Evolutionary conservation across 768 basidiomycete species (phyloP), one percentile per base, ranked within the genome.

Genomic region (Xerocomus spinulosus): DNA sequence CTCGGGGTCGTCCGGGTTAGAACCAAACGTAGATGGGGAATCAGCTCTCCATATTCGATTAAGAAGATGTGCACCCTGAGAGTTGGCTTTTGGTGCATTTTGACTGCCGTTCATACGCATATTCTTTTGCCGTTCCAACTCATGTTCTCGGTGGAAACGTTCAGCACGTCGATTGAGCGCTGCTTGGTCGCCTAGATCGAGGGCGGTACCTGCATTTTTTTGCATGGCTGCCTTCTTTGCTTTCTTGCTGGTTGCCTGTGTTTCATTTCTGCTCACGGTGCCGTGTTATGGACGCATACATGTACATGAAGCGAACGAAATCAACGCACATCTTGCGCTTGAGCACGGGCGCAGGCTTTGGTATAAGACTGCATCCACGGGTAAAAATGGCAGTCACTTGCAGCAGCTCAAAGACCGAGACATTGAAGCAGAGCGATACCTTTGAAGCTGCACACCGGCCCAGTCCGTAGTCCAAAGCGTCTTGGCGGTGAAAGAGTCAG

Each of bases 381-480:
- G 25, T 15, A 24, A 34, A 51, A 30, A 50, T 6, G 38, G 8
- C 34, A 52, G 54, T 62, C 64, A 58, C 48, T 57, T 49, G 56
- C 50, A 57, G 44, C 42, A 44, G 48, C 25, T 50, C 47, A 32
- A 23, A 43, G 43, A 50, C n/a, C 7, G 34, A 29, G 9, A 49
- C 12, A 33, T 36, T n/a, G 26, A 17, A 38, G 23, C 34, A 42
- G 46, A 20, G 48, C 43, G 47, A 45, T 47, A 93, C 94, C 87
- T 87, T 74, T 90, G 78, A 46, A 99, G 74, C 69, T 95, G 87
- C 28, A 93, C 79, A 26, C 79, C 84, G 9, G 77, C 72, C 96
- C 96, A 99, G 67, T 98, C 92, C 48, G 87, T 95, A n/a, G 89
- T 87, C 81, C 89, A 87, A 21, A 98, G 76, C 2, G 86, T 79